These are phyloP conservation scores for Prunus armeniaca DNA, from an alignment of 306 rosid genomes.

Conservation along the genomic window DNA sequence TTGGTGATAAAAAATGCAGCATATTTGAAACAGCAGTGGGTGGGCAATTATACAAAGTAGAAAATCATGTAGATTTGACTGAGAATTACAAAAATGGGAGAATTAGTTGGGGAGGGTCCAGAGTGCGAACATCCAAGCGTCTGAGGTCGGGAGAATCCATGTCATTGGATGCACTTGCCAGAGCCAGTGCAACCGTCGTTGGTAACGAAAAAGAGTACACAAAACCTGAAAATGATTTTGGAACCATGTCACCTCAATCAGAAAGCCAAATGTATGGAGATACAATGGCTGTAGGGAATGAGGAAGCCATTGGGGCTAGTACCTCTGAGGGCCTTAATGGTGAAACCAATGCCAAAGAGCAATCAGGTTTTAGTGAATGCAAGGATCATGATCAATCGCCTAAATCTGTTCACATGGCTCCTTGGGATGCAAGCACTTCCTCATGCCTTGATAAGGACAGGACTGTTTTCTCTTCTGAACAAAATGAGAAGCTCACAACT, in stretches of 20 bases:
- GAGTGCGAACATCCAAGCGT: slow-evolving; percentile 75
- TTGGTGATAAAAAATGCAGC: slow-evolving; percentile 33
- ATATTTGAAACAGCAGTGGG: slow-evolving; percentile 37
- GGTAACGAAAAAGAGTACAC: slow-evolving; percentile 40
- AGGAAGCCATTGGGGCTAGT: slow-evolving; percentile 29
- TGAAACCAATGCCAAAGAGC: slow-evolving; percentile 36
- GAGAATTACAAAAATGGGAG: slow-evolving; percentile 39
- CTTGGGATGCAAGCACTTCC: slow-evolving; percentile 34
- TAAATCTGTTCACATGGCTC: slow-evolving; percentile 35
- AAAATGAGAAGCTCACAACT: slow-evolving; percentile 37
- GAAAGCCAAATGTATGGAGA: slow-evolving; percentile 36
- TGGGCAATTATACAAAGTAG: slow-evolving; percentile 27
- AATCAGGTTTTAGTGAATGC: slow-evolving; percentile 30
- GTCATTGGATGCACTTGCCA: slow-evolving; percentile 41
- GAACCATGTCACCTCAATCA: slow-evolving; percentile 26
- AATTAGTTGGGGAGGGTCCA: slow-evolving; percentile 81
- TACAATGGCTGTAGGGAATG: slow-evolving; percentile 30
- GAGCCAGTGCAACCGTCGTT: slow-evolving; percentile 35
- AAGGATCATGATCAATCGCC: slow-evolving; percentile 44
- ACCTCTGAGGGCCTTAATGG: slow-evolving; percentile 38
- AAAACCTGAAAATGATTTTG: slow-evolving; percentile 43
- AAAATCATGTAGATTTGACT: slow-evolving; percentile 40
- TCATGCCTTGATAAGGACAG: slow-evolving; percentile 19
- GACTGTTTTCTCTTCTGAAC: slow-evolving; percentile 44
- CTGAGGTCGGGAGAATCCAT: slow-evolving; percentile 52